Base-by-base conservation (phyloP, 202 grass and related monocot genomes). In the Saccharum hybrid region DNA sequence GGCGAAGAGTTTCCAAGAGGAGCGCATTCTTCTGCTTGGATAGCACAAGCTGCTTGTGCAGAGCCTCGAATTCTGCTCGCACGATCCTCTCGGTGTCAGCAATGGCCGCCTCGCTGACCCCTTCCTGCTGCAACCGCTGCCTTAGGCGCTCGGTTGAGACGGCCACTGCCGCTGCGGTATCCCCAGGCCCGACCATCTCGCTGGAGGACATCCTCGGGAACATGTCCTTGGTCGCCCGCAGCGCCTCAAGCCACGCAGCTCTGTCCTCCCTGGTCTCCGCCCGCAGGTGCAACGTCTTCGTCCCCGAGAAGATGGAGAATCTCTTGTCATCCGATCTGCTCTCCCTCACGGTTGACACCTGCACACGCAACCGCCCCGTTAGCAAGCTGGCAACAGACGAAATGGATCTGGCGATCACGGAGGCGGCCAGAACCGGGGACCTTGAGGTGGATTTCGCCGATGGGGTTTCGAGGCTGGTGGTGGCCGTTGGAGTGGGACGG, bases 361-460 rank as follows among this genome's bases (percentile, higher is more conserved):
- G 81, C 75, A 74, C 30, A 87, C 56, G 78, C 74, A 81, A 77
- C 46, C 64, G 23, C 42, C 19, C 6, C 42, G 76, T 87, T 26
- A 84, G 38, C 68, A 46, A 54, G 78, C 70, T 15, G 62, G 77
- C 69, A 48, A 28, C 54, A 0, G 57, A 66, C 52, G 76, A 76
- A 84, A 84, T 84, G 81, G 88, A 90, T 90, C 88, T 84, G 76
- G 70, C 43, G 81, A 87, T 90, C 85, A 88, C 37, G 57, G 43
- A 43, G 33, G 73, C 75, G 68, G 72, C 31, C 10, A 52, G 79
- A 46, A 63, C 38, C 22, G 57, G 14, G 30, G n/a, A 90, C 93
- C 96, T 99, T 96, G 71, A 99, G 96, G 78, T 99, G 93, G 72
- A 99, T 89, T 94, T 99, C 96, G 61, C 93, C 96, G 81, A 99